phyloP scores from a whole-genome alignment of 208 protist species.

The Trypanosoma conorhini region DNA sequence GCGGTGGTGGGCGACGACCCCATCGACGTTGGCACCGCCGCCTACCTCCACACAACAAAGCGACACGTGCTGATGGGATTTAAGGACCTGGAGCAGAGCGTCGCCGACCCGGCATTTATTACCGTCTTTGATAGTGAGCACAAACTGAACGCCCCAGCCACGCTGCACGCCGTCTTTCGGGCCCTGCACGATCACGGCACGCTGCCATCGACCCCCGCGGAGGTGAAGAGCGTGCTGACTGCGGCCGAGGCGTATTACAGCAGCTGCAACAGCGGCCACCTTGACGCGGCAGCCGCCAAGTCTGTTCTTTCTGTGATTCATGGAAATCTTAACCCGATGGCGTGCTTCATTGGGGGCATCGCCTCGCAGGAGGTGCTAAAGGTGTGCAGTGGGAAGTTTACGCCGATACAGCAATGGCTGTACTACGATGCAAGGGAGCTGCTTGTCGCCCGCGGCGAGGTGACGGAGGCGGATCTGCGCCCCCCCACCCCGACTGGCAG shows the following conservation, averaged over 20 bases:
- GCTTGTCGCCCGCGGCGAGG: conserved; percentile 46
- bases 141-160: conserved; percentile 61
- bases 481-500: conserved; percentile 14
- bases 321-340: conserved; percentile 91
- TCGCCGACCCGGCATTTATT: conserved; percentile 56
- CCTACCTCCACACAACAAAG: conserved; percentile 94
- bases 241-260: conserved; percentile 31
- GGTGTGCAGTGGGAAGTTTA: conserved; percentile 95
- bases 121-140: conserved; percentile 85
- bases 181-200: conserved; percentile 46
- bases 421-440: conserved; percentile 97
- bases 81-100: conserved; percentile 49
- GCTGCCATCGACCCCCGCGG: conserved; percentile 26
- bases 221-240: conserved; percentile 39
- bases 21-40: conserved; percentile 53
- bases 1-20: conserved; percentile 9
- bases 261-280: conserved; percentile 20
- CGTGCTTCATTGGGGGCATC: conserved; percentile 94
- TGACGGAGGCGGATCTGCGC: conserved; percentile 23
- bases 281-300: conserved; percentile 30
- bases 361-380: conserved; percentile 97
- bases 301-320: conserved; percentile 51
- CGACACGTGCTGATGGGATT: conserved; percentile 55
- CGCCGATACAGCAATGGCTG: conserved; percentile 95
- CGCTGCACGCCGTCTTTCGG: conserved; percentile 81